These are phyloP conservation scores for Sanghuangporus sanghuang DNA, from an alignment of 1,284 basidiomycete genomes.

Conservation along the genomic window DNA sequence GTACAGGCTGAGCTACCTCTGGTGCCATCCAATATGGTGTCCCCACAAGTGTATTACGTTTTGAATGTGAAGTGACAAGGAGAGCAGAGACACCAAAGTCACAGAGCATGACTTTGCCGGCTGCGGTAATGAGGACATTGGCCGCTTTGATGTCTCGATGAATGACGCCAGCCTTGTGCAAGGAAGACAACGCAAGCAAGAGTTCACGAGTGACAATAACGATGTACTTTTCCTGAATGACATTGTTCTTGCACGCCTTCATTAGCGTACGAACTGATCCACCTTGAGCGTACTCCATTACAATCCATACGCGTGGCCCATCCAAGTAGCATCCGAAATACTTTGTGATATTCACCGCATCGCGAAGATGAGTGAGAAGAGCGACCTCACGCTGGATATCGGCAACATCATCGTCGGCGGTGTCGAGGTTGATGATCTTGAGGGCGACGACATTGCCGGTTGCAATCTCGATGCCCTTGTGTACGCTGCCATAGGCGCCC, in stretches of 20 bases:
- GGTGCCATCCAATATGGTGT: constrained; percentile 99
- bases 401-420: constrained; percentile 91
- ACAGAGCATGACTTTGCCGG: constrained; percentile 88
- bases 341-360: constrained; percentile 87
- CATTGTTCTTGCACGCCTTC: constrained; percentile 77
- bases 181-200: constrained; percentile 78
- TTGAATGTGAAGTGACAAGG: constrained; percentile 80
- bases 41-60: constrained; percentile 91
- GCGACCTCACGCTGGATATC: constrained; percentile 97
- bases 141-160: constrained; percentile 97
- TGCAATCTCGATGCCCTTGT: constrained; percentile 83
- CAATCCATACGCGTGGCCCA: constrained; percentile 96
- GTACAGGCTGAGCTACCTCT: constrained; percentile 86
- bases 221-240: constrained; percentile 87
- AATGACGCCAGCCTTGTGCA: constrained; percentile 93
- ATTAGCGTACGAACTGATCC: constrained; percentile 91
- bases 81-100: constrained; percentile 98
- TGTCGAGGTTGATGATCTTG: constrained; percentile 99
- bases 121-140: constrained; percentile 85
- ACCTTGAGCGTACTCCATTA: constrained; percentile 97
- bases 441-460: constrained; percentile 88
- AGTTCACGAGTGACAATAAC: constrained; percentile 89
- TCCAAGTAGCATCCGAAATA: constrained; percentile 97
- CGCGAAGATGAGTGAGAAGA: constrained; percentile 84
- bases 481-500: constrained; percentile 94